Evolutionary conservation across 2,329 filamentous ascomycete species (phyloP), one percentile per base, ranked within the genome.

Genomic region (Ascochyta rabiei): DNA sequence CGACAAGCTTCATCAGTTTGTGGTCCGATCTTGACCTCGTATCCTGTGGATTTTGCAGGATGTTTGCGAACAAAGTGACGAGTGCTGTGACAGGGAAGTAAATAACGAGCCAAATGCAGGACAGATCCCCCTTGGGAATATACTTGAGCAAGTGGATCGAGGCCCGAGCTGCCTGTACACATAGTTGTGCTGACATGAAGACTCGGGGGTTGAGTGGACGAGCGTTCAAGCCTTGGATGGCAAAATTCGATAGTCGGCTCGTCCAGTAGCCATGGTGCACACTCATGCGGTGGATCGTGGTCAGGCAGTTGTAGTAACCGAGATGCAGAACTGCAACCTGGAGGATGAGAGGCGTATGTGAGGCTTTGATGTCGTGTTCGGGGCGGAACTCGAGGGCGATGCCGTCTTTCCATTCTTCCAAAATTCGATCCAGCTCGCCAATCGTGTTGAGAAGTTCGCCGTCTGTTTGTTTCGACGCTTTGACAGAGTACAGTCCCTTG

Each of bases 241-340:
- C 95, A 70, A 92, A 98, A 68, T 98, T 93, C 33, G 93, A 96
- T 35, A 99, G 78, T 33, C 95, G 86, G 69, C 91, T 97, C 1
- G 93, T 98, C 95, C 95, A 99, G 77, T 96, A 97, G 13, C 95
- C 95, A 71, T 97, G 93, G 67, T 98, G 95, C 26, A 98, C 90
- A 37, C 91, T 96, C 95, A 98, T 99, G 46, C 95, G 90, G 74
- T 99, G 95, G 61, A 99, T 97, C 0, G 95, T 99, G 0, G 93
- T 97, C 46, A 99, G 79, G 67, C 93, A 97, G 74, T 99, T 99
- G 80, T 98, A 98, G 76, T 99, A 99, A 1, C 91, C 89, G 68
- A 99, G 96, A 74, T 99, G 95, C 53, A 99, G 80, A 73, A 96
- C 91, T 57, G 96, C 93, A 47, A 99, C 86, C 62, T 98, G 93